Base-by-base conservation (phyloP, 768 basidiomycete genomes). In the Coprinopsis cinerea region DNA sequence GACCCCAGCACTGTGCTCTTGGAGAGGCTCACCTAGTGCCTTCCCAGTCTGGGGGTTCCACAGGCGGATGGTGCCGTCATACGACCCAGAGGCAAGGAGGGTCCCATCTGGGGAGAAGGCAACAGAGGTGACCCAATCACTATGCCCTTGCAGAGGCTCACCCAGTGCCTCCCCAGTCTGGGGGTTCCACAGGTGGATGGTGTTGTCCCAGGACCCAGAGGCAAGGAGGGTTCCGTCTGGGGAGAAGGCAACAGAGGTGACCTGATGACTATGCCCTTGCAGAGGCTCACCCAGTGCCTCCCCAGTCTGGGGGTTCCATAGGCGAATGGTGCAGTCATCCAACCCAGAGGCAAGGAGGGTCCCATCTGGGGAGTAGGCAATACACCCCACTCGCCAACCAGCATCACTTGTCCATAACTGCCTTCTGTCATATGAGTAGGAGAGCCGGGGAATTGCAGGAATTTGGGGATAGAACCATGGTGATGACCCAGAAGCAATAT, bases 131-230 rank as follows among this genome's bases (percentile, higher is more conserved):
- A 32, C 30, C 30, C 30, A 32, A 15, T 32, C 30, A 32, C 9
- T 32, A 32, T 32, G 30, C 30, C 30, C 30, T 32, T 32, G 7
- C 30, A 35, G 20, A 7, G 30, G 30, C 30, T 32, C 30, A 7
- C 15, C 30, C 30, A 32, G 15, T 32, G 30, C 32, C 41, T 43
- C 32, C 6, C 52, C 49, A 3, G 51, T 55, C 17, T 51, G 34
- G 7, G 42, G 13, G 26, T 61, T 59, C 59, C 59, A 60, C 11
- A 57, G n/a, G 10, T 48, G 45, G 18, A 60, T 25, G 17, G 57
- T 53, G 11, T 44, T 18, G 32, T 61, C 60, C 18, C 27, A 18
- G 11, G 57, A 60, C 9, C 57, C 60, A n/a, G 52, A 56, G 13
- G 49, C 49, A 18, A 61, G 36, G 10, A 32, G 37, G 7, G 13